Evolutionary conservation across 805 yeast species (phyloP).

Genomic region (Wickerhamomyces silvicola): DNA sequence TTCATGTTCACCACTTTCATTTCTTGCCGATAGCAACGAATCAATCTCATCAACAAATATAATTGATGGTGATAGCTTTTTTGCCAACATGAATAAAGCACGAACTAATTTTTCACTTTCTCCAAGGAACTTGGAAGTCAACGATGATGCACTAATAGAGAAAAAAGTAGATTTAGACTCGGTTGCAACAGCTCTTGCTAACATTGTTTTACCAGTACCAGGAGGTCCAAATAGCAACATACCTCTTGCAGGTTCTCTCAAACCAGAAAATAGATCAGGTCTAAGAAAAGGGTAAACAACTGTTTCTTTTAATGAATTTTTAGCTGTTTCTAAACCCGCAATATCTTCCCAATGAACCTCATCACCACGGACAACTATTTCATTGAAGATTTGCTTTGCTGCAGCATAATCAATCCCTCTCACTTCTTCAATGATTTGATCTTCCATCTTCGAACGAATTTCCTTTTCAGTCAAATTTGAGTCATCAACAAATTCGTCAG

Average conservation of each 20-base stretch:
- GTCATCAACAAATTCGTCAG: constrained; percentile 16
- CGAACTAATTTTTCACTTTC: constrained; percentile 91
- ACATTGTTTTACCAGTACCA: constrained; percentile 97
- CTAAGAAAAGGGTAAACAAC: constrained; percentile 94
- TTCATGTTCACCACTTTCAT: constrained; percentile 74
- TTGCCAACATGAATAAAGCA: constrained; percentile 81
- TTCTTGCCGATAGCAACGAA: constrained; percentile 76
- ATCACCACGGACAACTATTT: constrained; percentile 86
- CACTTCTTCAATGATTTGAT: constrained; percentile 23
- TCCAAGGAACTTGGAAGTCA: constrained; percentile 75
- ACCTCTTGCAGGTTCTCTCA: constrained; percentile 94
- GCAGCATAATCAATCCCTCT: constrained; percentile 77
- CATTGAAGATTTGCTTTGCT: constrained; percentile 81
- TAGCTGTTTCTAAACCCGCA: constrained; percentile 87
- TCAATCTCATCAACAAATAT: constrained; percentile 96
- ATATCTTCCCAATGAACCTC: constrained; percentile 95
- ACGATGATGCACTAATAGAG: constrained; percentile 83
- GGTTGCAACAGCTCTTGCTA: constrained; percentile 95
- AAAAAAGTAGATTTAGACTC: constrained; percentile 93
- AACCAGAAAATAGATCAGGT: constrained; percentile 87
- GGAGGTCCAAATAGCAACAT: constrained; percentile 97
- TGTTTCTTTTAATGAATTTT: constrained; percentile 83
- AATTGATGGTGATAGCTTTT: constrained; percentile 84
- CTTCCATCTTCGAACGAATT: constrained; percentile 22
- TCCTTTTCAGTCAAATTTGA: constrained; percentile 22